A percentile compares a stretch with the other conserved stretches of the same genome.
phyloP scores from a whole-genome alignment of 257 asterid species.

The Sherardia arvensis region DNA sequence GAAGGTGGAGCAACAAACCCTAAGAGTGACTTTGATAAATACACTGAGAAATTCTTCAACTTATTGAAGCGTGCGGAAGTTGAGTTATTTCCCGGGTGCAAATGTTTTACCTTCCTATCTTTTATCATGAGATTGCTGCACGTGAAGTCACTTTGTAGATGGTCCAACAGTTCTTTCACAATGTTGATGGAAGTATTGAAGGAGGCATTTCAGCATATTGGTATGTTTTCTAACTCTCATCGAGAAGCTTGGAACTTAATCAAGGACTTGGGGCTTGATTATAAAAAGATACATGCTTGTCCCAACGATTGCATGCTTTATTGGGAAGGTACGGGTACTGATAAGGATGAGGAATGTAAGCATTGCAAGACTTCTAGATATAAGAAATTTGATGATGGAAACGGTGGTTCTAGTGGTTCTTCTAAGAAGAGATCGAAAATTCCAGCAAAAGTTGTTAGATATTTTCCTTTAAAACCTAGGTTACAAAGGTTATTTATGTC shows the following conservation, averaged over 20 bases:
- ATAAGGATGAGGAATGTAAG: background rate
- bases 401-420: background rate
- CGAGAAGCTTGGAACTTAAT: background rate
- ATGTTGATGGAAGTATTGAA: slow-evolving; percentile 2
- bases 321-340: background rate
- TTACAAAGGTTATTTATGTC: background rate
- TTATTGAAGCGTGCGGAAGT: background rate
- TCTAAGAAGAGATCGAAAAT: background rate
- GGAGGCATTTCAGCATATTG: background rate
- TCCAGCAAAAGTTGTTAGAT: background rate
- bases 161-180: background rate
- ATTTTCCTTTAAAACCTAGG: background rate
- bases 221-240: background rate
- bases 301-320: slow-evolving; percentile 5
- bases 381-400: background rate
- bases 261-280: background rate
- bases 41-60: background rate
- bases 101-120: background rate
- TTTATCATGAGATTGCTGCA: background rate
- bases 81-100: background rate
- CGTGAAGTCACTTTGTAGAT: background rate
- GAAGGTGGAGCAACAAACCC: too few relatives aligned
- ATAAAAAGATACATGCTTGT: slow-evolving; percentile 5
- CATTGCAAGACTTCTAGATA: background rate
- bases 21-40: background rate